phyloP scores from a whole-genome alignment of 495 filamentous ascomycete genomes.

The Hapsidospora chrysogenum region DNA sequence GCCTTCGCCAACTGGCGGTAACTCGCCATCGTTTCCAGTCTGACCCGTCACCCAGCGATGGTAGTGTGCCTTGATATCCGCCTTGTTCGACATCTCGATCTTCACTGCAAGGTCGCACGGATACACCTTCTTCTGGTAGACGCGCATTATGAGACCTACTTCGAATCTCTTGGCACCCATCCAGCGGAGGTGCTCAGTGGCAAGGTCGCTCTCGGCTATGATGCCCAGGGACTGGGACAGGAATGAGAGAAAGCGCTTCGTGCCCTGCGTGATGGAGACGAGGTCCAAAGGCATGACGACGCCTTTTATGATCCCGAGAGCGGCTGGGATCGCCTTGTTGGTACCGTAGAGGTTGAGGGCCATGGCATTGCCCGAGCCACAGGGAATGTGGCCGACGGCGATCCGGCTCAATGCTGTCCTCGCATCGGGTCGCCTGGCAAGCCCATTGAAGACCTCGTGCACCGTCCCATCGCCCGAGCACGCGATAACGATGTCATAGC shows the following conservation, averaged over 20 bases:
- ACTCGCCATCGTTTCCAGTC: constrained; percentile 2
- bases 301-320: constrained; percentile 73
- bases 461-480: constrained; percentile 88
- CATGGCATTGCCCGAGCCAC: constrained; percentile 90
- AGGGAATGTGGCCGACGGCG: constrained; percentile 81
- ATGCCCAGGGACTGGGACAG: constrained; percentile 83
- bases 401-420: constrained; percentile 54
- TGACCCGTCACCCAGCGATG: constrained; percentile 5
- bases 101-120: constrained; percentile 81
- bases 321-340: constrained; percentile 54
- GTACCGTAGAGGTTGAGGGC: constrained; percentile 79
- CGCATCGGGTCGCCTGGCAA: constrained; percentile 61
- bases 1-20: no score
- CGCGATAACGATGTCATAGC: constrained; percentile 68
- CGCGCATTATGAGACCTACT: constrained; percentile 57
- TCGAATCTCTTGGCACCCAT: constrained; percentile 78
- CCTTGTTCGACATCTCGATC: constrained; percentile 62
- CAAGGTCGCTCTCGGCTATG: constrained; percentile 76
- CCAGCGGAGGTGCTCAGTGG: constrained; percentile 82
- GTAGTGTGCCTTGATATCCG: constrained; percentile 36
- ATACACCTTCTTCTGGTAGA: constrained; percentile 57
- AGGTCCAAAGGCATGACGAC: constrained; percentile 67
- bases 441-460: constrained; percentile 88
- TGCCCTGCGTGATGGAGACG: constrained; percentile 70
- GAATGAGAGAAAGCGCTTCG: constrained; percentile 61